Evolutionary conservation across 2,329 filamentous ascomycete species (phyloP).

Genomic region (Hirsutella minnesotensis): DNA sequence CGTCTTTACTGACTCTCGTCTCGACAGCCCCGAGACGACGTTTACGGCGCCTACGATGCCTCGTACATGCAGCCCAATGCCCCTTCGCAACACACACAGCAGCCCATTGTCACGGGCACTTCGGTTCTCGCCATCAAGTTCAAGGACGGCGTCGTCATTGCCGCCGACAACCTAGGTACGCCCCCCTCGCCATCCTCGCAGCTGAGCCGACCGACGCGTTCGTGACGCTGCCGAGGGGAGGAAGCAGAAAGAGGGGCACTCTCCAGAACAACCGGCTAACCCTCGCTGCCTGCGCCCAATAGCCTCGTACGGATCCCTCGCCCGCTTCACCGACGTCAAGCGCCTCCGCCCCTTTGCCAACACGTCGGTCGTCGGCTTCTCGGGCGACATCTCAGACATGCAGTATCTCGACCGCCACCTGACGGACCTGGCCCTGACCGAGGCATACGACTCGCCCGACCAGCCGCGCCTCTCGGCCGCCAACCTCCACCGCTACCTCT

Average conservation of each 20-base stretch:
- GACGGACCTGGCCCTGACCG: slow-evolving; percentile 72
- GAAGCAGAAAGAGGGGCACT: too few species aligned
- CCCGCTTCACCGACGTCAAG: slow-evolving; percentile 93
- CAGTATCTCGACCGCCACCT: slow-evolving; percentile 94
- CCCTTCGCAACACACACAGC: slow-evolving; percentile 80
- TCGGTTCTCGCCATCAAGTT: slow-evolving; percentile 94
- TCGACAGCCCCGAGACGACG: slow-evolving; percentile 80
- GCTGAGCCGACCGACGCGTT: background rate
- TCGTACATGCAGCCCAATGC: slow-evolving; percentile 64
- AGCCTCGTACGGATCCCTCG: slow-evolving; percentile 96
- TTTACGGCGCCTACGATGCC: slow-evolving; percentile 87
- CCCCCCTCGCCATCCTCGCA: too few species aligned
- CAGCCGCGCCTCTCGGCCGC: slow-evolving; percentile 60
- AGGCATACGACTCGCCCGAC: slow-evolving; percentile 57
- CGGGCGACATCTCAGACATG: slow-evolving; percentile 97
- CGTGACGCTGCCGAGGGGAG: background rate
- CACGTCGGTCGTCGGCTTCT: slow-evolving; percentile 79
- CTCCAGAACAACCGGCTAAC: background rate
- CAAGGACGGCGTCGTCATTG: slow-evolving; percentile 91
- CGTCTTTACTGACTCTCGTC: slow-evolving; percentile 8
- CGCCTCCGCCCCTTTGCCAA: slow-evolving; percentile 83
- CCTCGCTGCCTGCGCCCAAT: slow-evolving; percentile 1
- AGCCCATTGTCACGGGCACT: slow-evolving; percentile 89
- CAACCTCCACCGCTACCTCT: slow-evolving; percentile 92
- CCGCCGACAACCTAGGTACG: slow-evolving; percentile 88